These are phyloP conservation scores for Carex sylvatica DNA, from an alignment of 202 grass and related monocot species.

Conservation along the genomic window DNA sequence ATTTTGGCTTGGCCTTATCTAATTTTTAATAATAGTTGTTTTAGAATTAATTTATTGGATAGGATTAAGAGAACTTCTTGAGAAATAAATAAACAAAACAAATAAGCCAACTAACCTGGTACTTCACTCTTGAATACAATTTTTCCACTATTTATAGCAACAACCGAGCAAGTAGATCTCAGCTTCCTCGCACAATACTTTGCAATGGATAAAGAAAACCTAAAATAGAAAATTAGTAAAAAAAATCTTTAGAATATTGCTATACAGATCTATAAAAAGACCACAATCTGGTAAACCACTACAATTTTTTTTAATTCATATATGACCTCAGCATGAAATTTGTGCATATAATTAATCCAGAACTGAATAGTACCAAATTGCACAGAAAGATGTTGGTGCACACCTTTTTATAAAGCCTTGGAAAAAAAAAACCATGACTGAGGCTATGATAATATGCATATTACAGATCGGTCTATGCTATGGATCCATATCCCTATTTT, in stretches of 20 bases:
- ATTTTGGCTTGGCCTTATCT: constrained; percentile 24
- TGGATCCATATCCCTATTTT: no score
- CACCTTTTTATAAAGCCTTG: not conserved
- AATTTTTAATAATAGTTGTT: not conserved
- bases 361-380: not conserved
- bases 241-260: constrained; percentile 19
- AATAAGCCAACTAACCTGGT: constrained; percentile 29
- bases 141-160: constrained; percentile 76
- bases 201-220: constrained; percentile 57
- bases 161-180: constrained; percentile 45
- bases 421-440: no score
- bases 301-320: not conserved
- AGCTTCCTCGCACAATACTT: constrained; percentile 95
- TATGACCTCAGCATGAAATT: not conserved
- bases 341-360: not conserved
- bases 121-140: constrained; percentile 69
- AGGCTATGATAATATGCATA: no score
- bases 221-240: constrained; percentile 28
- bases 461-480: no score
- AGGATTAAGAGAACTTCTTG: not conserved
- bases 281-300: not conserved
- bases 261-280: not conserved
- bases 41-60: constrained; percentile 2
- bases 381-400: not conserved
- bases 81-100: not conserved